Evolutionary conservation across 768 basidiomycete species (phyloP).

Genomic region (Daedalea quercina): DNA sequence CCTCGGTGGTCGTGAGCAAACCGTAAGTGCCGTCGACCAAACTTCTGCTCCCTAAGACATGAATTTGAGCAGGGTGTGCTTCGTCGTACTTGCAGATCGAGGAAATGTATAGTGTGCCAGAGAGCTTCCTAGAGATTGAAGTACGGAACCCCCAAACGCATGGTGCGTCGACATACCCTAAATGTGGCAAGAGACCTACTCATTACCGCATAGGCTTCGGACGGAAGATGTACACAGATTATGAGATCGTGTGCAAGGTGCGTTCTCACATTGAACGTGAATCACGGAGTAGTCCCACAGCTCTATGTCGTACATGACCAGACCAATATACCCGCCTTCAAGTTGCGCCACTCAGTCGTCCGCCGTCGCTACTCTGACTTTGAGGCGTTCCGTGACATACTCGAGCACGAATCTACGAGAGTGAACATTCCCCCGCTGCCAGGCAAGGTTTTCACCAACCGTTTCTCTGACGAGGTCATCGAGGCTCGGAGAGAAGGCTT

Average conservation of each 20-base stretch:
- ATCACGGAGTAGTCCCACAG: not conserved
- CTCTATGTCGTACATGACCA: conserved; percentile 23
- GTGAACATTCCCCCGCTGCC: conserved; percentile 98
- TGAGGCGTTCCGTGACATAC: conserved; percentile 92
- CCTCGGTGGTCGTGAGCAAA: conserved; percentile 31
- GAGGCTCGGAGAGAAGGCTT: conserved; percentile 87
- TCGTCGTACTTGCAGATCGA: conserved; percentile 56
- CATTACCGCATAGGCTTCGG: conserved; percentile 63
- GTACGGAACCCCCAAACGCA: conserved; percentile 96
- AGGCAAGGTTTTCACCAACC: conserved; percentile 96
- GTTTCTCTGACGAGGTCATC: conserved; percentile 97
- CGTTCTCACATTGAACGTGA: conserved; percentile 14
- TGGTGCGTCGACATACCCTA: conserved; percentile 36
- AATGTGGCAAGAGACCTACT: not conserved
- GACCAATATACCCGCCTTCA: conserved; percentile 99
- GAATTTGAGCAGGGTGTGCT: conserved; percentile 26
- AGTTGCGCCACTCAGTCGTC: conserved; percentile 68
- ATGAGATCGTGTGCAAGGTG: conserved; percentile 97
- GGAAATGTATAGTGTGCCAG: conserved; percentile 97
- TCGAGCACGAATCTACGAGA: conserved; percentile 93
- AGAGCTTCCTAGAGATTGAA: conserved; percentile 96
- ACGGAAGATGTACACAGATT: conserved; percentile 99
- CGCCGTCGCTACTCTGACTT: conserved; percentile 62
- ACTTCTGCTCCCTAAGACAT: conserved; percentile 12
- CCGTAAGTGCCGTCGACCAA: conserved; percentile 20